Evolutionary conservation across 2,329 filamentous ascomycete genomes (phyloP), one percentile per base, ranked within the genome.

Genomic region (Cladosporium velox): DNA sequence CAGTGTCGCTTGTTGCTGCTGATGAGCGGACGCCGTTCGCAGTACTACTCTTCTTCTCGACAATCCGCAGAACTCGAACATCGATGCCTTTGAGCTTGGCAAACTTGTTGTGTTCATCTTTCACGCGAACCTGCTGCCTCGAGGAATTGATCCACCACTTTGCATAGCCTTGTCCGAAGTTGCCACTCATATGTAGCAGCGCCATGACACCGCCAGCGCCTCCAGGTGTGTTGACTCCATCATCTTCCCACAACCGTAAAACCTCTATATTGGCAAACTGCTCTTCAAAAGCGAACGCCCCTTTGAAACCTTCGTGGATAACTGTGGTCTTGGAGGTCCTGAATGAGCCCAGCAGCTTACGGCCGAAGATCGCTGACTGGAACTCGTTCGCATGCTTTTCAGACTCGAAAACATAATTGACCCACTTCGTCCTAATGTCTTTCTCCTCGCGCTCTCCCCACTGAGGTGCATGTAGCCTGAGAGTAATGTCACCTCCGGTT

Each of bases 201-300:
- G 78, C 80, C 35, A 83, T 73, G 21, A 83, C 75, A 24, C 79
- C 81, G 21, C 77, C 77, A 0, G 73, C 76, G 0, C 77, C 78
- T 12, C 73, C 73, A 4, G 72, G 70, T 1, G 70, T 74, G 4
- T 70, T 66, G 6, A 73, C 69, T 8, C 75, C 75, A 28, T 79
- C 76, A 55, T 83, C 80, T 67, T 81, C 77, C 81, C 81, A 83
- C 0, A 83, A 71, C 4, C 81, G 76, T 2, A 83, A 73, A 41
- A 80, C 80, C 66, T 83, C 81, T 66, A 82, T 79, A 24, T 78
- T 81, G 63, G 81, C 81, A 74, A 83, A 81, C 69, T 83, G 81
- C 68, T 82, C 80, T 63, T 81, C 79, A 65, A 82, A 81, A 3
- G 78, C 73, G 63, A 82, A 79, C 0, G 77, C 74, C 0, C 77